Conservation (phyloP, 805 yeast species). For the Candida ficus region DNA sequence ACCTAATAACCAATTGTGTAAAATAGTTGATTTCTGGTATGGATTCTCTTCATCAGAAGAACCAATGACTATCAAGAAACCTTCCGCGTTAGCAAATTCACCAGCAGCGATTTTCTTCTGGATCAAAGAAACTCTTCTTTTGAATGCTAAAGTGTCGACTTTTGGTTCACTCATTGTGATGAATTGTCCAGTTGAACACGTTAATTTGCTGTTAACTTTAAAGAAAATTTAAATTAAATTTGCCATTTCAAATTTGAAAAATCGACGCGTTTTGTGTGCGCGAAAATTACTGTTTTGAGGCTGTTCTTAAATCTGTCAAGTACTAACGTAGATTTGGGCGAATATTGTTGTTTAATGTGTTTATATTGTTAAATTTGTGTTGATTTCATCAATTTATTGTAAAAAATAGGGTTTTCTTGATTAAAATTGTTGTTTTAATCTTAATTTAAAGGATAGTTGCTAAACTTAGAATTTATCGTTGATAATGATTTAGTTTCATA, state of each 20-base stretch:
- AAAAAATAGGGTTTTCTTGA: too few relatives aligned
- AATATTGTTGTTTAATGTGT: too few relatives aligned
- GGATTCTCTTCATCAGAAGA: constrained; percentile 86
- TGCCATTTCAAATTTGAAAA: not conserved
- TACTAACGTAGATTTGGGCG: not conserved
- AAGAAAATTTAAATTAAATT: not conserved
- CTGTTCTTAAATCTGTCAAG: not conserved
- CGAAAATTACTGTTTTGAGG: not conserved
- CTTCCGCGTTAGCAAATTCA: constrained; percentile 38
- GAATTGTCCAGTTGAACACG: not conserved
- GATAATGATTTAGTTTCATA: too few relatives aligned
- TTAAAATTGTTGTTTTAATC: too few relatives aligned
- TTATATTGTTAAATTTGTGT: not conserved
- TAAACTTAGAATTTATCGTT: too few relatives aligned
- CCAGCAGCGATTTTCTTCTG: constrained; percentile 28
- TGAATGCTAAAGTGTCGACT: constrained; percentile 48
- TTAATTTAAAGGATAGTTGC: too few relatives aligned
- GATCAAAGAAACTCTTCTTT: constrained; percentile 43
- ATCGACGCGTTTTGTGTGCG: not conserved
- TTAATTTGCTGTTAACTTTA: not conserved
- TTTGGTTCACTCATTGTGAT: constrained; percentile 50
- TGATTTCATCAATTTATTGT: too few relatives aligned
- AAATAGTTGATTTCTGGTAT: constrained; percentile 77
- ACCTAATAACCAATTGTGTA: constrained; percentile 90
- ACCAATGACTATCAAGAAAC: constrained; percentile 69